Evolutionary conservation across 345 rosid species (phyloP), one percentile per base, ranked within the genome.

Genomic region (Brassica cretica): DNA sequence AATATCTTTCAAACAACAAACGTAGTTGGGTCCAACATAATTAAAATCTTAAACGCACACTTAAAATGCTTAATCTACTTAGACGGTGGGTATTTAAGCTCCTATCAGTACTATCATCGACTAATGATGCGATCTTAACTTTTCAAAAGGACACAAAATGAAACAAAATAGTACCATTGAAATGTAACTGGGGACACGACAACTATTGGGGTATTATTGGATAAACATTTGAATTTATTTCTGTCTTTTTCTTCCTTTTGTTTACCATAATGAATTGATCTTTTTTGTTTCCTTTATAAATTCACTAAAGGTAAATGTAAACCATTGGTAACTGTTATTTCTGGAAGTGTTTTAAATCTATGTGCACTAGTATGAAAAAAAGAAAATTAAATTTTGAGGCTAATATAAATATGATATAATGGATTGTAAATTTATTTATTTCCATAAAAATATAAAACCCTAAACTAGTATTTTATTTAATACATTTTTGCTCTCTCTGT

Each of bases 221-320:
- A 65, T 77, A 10, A 18, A 64, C 39, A 18, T 3, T 56, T 65
- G 67, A 56, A 61, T 77, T 64, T 6, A 55, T 39, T 71, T 71
- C 67, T 71, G 72, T 71, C 69, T 8, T 46, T 69, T 60, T 76
- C 76, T 65, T 77, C 59, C 66, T 64, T 64, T 71, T 56, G 63
- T 16, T 69, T 61, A 46, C 15, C 76, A 35, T 55, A 53, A 12
- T 71, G 16, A 70, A 37, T 69, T 9, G 15, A 33, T 68, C 27
- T 7, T 18, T 39, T 29, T 5, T 41, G 12, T 41, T 46, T 64
- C 25, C 3, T 74, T 12, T 64, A 33, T 51, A 32, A 32, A 74
- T 73, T 64, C n/a, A 64, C 46, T 32, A 10, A 64, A 53, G 51
- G 63, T 33, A 21, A 55, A 35, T 25, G 44, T 11, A 66, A 46